A percentile compares a stretch with the other conserved stretches of the same genome.
Evolutionary conservation across 176 grass and related monocot species (phyloP).

Genomic region (Avena insularis): DNA sequence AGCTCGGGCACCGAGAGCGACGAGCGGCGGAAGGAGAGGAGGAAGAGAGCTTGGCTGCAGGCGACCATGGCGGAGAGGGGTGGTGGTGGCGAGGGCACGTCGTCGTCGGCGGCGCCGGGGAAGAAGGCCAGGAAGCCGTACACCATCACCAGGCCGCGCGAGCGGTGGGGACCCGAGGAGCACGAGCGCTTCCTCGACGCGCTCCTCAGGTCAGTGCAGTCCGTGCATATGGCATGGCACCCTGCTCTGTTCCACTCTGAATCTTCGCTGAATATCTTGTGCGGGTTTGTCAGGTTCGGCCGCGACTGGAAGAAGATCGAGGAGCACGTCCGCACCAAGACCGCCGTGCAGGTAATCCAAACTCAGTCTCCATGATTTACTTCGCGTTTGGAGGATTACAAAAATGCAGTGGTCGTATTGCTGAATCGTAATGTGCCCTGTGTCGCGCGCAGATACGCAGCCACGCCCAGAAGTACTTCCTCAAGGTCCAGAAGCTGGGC

Average conservation of each 20-base stretch:
- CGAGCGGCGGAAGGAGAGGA: neutral
- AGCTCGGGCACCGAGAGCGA: neutral
- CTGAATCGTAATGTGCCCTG: too few relatives aligned
- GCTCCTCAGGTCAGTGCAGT: slow-evolving; percentile 56
- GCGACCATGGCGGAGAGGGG: neutral
- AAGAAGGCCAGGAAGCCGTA: slow-evolving; percentile 92
- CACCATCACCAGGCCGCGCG: slow-evolving; percentile 76
- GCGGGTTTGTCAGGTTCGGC: slow-evolving; percentile 53
- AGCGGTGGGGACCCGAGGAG: slow-evolving; percentile 80
- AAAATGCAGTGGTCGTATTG: too few relatives aligned
- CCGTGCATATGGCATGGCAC: too few relatives aligned
- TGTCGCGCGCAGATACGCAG: slow-evolving; percentile 68
- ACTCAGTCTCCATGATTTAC: too few relatives aligned
- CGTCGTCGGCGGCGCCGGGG: slow-evolving; percentile 6
- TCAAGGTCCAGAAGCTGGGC: slow-evolving; percentile 87
- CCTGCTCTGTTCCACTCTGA: neutral
- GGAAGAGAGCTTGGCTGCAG: neutral
- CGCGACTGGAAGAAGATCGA: slow-evolving; percentile 98
- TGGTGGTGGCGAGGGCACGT: neutral
- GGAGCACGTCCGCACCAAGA: slow-evolving; percentile 91
- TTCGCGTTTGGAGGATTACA: too few relatives aligned
- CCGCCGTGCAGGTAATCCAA: slow-evolving; percentile 64
- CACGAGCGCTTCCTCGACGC: slow-evolving; percentile 95
- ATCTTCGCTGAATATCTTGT: neutral
- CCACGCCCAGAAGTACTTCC: slow-evolving; percentile 96